These are phyloP conservation scores for Tetracentron sinense DNA, from an alignment of 164 flowering plant genomes.

Conservation along the genomic window DNA sequence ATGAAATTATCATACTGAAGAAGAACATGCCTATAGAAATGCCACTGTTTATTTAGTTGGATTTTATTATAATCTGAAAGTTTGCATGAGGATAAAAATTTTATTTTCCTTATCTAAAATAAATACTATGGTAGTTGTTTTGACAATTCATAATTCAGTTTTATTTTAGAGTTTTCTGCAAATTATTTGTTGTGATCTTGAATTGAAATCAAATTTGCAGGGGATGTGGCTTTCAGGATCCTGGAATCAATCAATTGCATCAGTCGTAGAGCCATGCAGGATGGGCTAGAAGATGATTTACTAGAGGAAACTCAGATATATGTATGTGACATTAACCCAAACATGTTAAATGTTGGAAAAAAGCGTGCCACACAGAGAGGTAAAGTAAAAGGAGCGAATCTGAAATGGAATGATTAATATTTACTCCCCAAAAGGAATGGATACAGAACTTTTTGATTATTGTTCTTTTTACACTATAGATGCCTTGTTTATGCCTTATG, in stretches of 20 bases:
- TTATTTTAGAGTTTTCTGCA: neutral
- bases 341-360: constrained; percentile 91
- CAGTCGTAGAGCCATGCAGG: constrained; percentile 47
- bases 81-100: no score
- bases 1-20: no score
- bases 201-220: constrained; percentile 35
- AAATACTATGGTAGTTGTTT: no score
- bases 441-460: neutral
- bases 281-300: constrained; percentile 44
- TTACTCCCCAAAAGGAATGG: neutral
- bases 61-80: no score
- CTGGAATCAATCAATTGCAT: constrained; percentile 56
- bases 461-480: neutral
- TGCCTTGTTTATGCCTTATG: neutral
- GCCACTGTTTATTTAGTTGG: no score
- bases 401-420: constrained; percentile 1
- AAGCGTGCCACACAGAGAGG: constrained; percentile 84
- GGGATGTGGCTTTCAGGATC: constrained; percentile 94
- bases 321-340: constrained; percentile 93
- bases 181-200: constrained; percentile 1
- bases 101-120: neutral
- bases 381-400: constrained; percentile 17
- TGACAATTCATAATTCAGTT: no score
- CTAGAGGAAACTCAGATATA: constrained; percentile 67
- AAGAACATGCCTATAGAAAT: no score